These are phyloP conservation scores for Colletotrichum limetticola DNA, from an alignment of 2,329 filamentous ascomycete species.

Conservation along the genomic window DNA sequence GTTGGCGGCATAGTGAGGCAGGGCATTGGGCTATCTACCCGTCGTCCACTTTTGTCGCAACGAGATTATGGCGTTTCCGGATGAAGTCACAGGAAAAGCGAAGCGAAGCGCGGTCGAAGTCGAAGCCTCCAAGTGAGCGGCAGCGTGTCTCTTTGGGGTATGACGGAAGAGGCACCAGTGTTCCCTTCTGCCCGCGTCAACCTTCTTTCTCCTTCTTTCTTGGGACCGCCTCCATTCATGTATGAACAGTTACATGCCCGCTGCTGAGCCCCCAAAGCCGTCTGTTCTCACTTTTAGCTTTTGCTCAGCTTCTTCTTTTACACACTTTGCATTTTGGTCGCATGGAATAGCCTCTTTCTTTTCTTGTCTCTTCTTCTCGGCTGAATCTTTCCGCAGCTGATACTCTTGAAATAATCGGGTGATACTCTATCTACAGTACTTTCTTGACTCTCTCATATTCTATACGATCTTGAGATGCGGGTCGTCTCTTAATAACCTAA, in stretches of 20 bases:
- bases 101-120: slow-evolving; percentile 8
- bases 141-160: neutral
- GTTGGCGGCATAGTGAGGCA: slow-evolving; percentile 33
- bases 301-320: slow-evolving; percentile 28
- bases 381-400: slow-evolving; percentile 19
- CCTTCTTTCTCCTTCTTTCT: slow-evolving; percentile 9
- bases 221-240: slow-evolving; percentile 20
- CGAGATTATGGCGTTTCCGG: slow-evolving; percentile 15
- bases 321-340: slow-evolving; percentile 12
- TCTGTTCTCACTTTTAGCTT: slow-evolving; percentile 12
- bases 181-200: slow-evolving; percentile 2
- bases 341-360: slow-evolving; percentile 26
- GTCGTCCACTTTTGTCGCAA: slow-evolving; percentile 18
- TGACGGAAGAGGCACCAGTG: slow-evolving; percentile 22
- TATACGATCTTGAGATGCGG: slow-evolving; percentile 20
- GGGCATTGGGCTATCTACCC: slow-evolving; percentile 21
- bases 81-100: slow-evolving; percentile 19
- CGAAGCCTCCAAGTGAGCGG: neutral
- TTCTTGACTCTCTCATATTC: slow-evolving; percentile 5
- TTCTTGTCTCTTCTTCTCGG: slow-evolving; percentile 19
- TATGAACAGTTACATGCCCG: slow-evolving; percentile 31
- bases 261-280: slow-evolving; percentile 23
- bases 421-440: slow-evolving; percentile 3
- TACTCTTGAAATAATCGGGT: slow-evolving; percentile 3
- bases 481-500: slow-evolving; percentile 34